Conservation (phyloP, 306 rosid genomes). For the Acacia acuminata region DNA sequence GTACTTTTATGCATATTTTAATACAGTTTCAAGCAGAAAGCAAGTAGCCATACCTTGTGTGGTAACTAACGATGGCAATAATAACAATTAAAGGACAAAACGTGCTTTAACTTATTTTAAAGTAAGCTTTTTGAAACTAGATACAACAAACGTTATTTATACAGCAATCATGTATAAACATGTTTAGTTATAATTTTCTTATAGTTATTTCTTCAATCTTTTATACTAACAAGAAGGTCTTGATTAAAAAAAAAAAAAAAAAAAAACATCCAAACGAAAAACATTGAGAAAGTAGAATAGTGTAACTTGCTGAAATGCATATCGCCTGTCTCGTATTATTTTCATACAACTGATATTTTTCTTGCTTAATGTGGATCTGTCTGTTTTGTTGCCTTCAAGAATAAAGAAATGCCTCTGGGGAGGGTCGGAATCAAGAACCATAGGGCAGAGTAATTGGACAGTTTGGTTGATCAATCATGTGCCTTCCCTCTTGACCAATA, state of each 20-base stretch:
- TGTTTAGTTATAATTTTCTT: neutral
- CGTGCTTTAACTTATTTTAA: slow-evolving; percentile 45
- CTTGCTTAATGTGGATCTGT: neutral
- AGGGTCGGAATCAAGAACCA: slow-evolving; percentile 17
- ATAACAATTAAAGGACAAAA: slow-evolving; percentile 61
- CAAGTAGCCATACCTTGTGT: slow-evolving; percentile 29
- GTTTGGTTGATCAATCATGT: slow-evolving; percentile 44
- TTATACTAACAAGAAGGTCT: neutral
- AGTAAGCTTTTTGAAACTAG: slow-evolving; percentile 42
- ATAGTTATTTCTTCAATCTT: neutral
- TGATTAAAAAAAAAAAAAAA: too few relatives aligned
- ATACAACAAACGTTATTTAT: neutral
- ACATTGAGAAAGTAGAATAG: neutral
- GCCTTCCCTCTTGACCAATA: slow-evolving; percentile 19
- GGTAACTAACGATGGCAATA: slow-evolving; percentile 37
- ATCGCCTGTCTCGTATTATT: slow-evolving; percentile 32
- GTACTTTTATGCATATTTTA: slow-evolving; percentile 6
- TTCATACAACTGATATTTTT: slow-evolving; percentile 28
- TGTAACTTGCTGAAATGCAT: slow-evolving; percentile 31
- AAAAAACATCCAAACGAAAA: neutral
- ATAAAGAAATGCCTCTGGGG: slow-evolving; percentile 18
- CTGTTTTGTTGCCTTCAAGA: slow-evolving; percentile 33
- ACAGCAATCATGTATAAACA: neutral
- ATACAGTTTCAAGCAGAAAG: slow-evolving; percentile 29
- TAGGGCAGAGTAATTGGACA: slow-evolving; percentile 20